Evolutionary conservation across 768 basidiomycete species (phyloP).

Genomic region (Megacollybia marginata): DNA sequence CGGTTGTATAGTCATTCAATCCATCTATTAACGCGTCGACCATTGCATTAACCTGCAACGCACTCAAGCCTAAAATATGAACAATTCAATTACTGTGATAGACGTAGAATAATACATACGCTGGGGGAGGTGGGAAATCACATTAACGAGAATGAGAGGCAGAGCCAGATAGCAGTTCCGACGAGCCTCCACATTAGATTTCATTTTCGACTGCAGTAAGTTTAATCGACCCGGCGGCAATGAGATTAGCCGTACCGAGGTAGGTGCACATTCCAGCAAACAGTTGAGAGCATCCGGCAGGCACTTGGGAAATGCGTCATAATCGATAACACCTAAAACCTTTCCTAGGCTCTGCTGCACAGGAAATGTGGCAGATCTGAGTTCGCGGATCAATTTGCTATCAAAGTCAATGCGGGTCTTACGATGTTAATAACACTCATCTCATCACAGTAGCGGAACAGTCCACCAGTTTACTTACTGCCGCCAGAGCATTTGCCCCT

Average conservation of each 20-base stretch:
- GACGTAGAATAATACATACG: slow-evolving; percentile 26
- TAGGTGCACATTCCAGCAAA: slow-evolving; percentile 52
- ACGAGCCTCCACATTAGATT: slow-evolving; percentile 48
- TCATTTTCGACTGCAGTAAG: slow-evolving; percentile 13
- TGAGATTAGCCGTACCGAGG: slow-evolving; percentile 33
- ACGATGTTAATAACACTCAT: slow-evolving; percentile 42
- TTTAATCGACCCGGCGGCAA: slow-evolving; percentile 8
- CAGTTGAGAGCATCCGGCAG: slow-evolving; percentile 48
- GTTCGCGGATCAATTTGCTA: slow-evolving; percentile 57
- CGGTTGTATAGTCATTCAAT: slow-evolving; percentile 83
- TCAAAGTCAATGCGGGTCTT: not conserved
- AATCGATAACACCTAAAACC: slow-evolving; percentile 64
- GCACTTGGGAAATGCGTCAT: slow-evolving; percentile 45
- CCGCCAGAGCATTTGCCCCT: slow-evolving; percentile 61
- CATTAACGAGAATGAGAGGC: slow-evolving; percentile 30
- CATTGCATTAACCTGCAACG: slow-evolving; percentile 37
- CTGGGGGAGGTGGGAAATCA: slow-evolving; percentile 30
- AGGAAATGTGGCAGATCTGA: slow-evolving; percentile 38
- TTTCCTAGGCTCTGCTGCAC: slow-evolving; percentile 71
- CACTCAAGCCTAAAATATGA: slow-evolving; percentile 36
- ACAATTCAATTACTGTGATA: slow-evolving; percentile 3
- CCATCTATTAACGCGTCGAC: slow-evolving; percentile 59
- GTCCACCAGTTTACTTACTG: slow-evolving; percentile 63
- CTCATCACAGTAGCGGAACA: slow-evolving; percentile 58
- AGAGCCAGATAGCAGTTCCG: slow-evolving; percentile 41